These are phyloP conservation scores for Ecytonucleospora hepatopenaei DNA, from an alignment of 371 early-diverging fungal genomes.

Conservation along the genomic window DNA sequence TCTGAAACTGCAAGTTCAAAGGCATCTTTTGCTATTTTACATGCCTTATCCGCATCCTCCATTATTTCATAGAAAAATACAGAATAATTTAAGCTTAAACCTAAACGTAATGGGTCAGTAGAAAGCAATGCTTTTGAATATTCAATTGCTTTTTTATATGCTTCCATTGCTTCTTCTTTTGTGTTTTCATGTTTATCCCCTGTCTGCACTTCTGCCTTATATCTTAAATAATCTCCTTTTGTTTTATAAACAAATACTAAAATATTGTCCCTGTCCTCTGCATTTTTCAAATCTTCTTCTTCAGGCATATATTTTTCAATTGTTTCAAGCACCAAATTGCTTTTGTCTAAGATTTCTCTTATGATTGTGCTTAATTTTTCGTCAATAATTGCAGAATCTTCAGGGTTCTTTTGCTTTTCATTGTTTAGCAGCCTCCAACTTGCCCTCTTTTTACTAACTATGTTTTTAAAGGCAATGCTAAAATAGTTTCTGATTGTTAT, in stretches of 20 bases:
- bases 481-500: conserved; percentile 92
- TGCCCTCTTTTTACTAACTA: conserved; percentile 91
- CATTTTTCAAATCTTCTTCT: conserved; percentile 35
- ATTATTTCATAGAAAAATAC: conserved; percentile 99
- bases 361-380: conserved; percentile 79
- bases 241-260: no score
- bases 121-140: conserved; percentile 81
- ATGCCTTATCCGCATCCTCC: conserved; percentile 90
- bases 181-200: conserved; percentile 70
- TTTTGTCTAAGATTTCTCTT: conserved; percentile 76
- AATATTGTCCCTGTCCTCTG: conserved; percentile 91
- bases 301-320: conserved; percentile 75
- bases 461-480: conserved; percentile 97
- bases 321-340: conserved; percentile 79
- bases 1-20: conserved; percentile 98
- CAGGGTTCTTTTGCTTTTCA: conserved; percentile 82
- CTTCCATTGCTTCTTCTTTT: conserved; percentile 72
- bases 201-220: conserved; percentile 86
- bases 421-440: conserved; percentile 96
- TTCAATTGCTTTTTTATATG: conserved; percentile 85
- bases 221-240: conserved; percentile 99
- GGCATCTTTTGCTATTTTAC: conserved; percentile 91
- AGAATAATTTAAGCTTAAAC: conserved; percentile 97
- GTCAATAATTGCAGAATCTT: conserved; percentile 71
- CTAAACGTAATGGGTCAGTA: conserved; percentile 94